phyloP scores from a whole-genome alignment of 352 stramenopile species.

The Phytophthora sojae region DNA sequence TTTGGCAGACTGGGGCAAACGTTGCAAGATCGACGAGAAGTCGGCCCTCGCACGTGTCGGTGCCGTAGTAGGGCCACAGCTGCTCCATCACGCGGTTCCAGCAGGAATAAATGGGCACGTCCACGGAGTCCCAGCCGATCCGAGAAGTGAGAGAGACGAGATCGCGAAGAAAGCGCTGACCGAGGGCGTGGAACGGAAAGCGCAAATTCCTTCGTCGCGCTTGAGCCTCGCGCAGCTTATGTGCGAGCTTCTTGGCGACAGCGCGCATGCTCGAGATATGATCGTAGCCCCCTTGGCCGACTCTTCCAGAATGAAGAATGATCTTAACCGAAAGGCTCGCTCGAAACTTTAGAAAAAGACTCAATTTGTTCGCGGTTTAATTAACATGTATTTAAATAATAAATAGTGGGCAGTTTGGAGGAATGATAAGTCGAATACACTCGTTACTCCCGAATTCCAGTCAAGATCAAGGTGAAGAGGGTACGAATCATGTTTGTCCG shows the following conservation, averaged over 20 bases:
- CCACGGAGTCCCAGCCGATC: background rate
- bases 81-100: constrained; percentile 4
- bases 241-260: background rate
- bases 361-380: too few relatives aligned
- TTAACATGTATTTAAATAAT: too few relatives aligned
- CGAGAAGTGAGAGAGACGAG: background rate
- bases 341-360: too few relatives aligned
- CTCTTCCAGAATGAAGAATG: too few relatives aligned
- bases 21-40: background rate
- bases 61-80: background rate
- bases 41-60: background rate
- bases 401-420: too few relatives aligned
- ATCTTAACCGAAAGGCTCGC: too few relatives aligned
- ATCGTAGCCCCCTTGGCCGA: too few relatives aligned
- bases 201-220: background rate
- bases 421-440: too few relatives aligned
- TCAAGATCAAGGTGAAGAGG: too few relatives aligned
- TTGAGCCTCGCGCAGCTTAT: constrained; percentile 5
- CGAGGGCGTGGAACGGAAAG: background rate
- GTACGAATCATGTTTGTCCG: too few relatives aligned
- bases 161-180: background rate
- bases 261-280: too few relatives aligned
- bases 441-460: too few relatives aligned
- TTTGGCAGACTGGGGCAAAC: background rate
- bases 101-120: background rate